Evolutionary conservation across 805 yeast species (phyloP), one percentile per base, ranked within the genome.

Genomic region (Candida saitoana): DNA sequence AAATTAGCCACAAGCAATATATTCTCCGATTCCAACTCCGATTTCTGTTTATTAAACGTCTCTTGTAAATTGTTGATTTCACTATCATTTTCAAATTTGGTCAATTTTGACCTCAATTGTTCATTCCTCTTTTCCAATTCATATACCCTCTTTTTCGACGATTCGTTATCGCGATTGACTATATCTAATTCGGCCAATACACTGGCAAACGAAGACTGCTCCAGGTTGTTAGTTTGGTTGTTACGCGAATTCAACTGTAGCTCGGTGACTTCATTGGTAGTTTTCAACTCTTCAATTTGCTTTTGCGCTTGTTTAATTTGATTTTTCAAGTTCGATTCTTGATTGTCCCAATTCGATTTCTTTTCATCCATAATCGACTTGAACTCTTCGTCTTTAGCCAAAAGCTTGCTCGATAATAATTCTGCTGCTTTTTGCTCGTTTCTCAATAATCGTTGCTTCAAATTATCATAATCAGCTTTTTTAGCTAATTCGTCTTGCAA

Each of bases 41-140:
- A 62, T 15, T 80, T 59, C 52, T 73, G 74, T 47, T 71, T 72
- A 37, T 65, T 66, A 43, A 64, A 69, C 34, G 60, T 64, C 44
- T 71, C 73, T 40, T 65, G 65, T 18, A 74, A 36, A 11, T 49
- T 49, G 57, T 73, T 46, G 49, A 61, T 49, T 65, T 75, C 55
- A 54, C 68, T 49, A 62, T 77, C 71, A 41, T 75, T 71, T 30
- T 76, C 76, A 2, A 79, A 71, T 35, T 69, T 61, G 33, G 84
- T 76, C 40, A 89, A 59, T 42, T 84, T 84, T 14, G 79, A 70
- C 44, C 87, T 76, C 41, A 89, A 67, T 39, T 82, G 82, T 54
- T 85, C 86, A 54, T 88, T 90, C 45, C 96, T 72, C 47, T 76
- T 76, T 57, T 88, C 95, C 41, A 89, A 73, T 52, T 84, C 88